These are phyloP conservation scores for Pseudoperonospora humuli DNA, from an alignment of 352 stramenopile species.

Conservation along the genomic window DNA sequence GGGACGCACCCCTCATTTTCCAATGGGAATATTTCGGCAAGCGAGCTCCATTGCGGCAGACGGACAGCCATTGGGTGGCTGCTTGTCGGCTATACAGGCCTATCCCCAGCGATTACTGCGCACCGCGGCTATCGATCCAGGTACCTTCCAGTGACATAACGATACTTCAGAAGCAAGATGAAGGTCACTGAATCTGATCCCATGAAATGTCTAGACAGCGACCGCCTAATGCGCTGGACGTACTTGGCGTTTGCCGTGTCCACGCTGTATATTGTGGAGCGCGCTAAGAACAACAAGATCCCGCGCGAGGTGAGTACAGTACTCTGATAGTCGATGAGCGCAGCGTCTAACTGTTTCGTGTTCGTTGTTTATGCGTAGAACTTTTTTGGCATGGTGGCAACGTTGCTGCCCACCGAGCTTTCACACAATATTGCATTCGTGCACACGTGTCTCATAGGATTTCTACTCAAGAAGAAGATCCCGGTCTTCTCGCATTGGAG, in stretches of 20 bases:
- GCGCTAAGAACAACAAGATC: conserved; percentile 36
- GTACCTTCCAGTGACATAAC: too few species aligned
- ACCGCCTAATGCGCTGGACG: conserved; percentile 31
- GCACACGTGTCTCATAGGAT: conserved; percentile 29
- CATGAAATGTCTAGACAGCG: conserved; percentile 17
- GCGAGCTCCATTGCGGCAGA: too few species aligned
- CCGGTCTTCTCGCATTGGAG: conserved; percentile 48
- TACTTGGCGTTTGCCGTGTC: conserved; percentile 34
- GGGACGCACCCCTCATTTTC: too few species aligned
- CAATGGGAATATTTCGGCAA: too few species aligned
- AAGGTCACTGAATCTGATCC: conserved; percentile 18
- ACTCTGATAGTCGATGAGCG: not conserved
- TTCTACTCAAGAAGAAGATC: conserved; percentile 35
- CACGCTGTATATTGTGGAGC: conserved; percentile 33
- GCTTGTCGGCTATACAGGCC: too few species aligned
- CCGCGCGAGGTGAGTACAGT: conserved; percentile 22
- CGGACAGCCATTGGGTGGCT: too few species aligned
- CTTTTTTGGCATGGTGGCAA: conserved; percentile 32
- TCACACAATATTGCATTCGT: conserved; percentile 39
- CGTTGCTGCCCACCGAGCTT: conserved; percentile 42
- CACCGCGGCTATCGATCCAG: too few species aligned
- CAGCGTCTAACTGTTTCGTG: conserved; percentile 4
- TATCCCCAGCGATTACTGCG: too few species aligned
- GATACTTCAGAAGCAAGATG: too few species aligned
- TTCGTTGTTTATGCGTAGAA: conserved; percentile 19